Base-by-base conservation (phyloP, 2,329 filamentous ascomycete species). In the Aureobasidium subglaciale region DNA sequence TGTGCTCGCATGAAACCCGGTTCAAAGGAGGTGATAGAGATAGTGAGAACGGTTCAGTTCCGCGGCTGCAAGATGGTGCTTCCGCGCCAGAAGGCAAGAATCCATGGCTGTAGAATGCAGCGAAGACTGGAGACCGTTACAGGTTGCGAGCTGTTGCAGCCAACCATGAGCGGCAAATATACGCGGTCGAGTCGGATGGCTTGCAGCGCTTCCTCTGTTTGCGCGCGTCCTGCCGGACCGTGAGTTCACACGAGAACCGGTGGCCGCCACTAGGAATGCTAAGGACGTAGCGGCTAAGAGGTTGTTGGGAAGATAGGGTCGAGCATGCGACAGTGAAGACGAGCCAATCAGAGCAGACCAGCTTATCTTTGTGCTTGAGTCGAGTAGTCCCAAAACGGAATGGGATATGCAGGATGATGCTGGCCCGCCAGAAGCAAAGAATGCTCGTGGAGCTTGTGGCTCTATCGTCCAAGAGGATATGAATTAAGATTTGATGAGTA, bases 341-440 rank as follows among this genome's bases (percentile, higher is more conserved):
- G 34, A 27, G 22, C 58, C 45, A 59, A 59, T 58, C 38, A 56
- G 37, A 54, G 38, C 41, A 20, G 24, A 40, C 29, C 27, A 16
- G 42, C 58, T 59, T 59, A 59, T 59, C 58, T 57, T 16, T 54
- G 34, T 2, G 25, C 24, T 29, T 20, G 48, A 52, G 35, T 52
- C 48, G 48, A 41, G 25, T n/a, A n/a, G 3, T 16, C 57, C 57
- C 15, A 30, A 56, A 55, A n/a, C 30, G 53, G 53, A 25, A 45
- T 37, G 25, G 32, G 30, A n/a, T 27, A 56, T 56, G 54, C 54
- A 56, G 24, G 41, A 56, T 56, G 54, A 56, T 56, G 54, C 54
- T 25, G n/a, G 34, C 24, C 42, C 24, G 42, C 25, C 34, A 56
- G 42, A 56, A 56, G 43, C 25, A 56, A 56, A 49, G 27, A 32